Conservation (phyloP, 2,329 filamentous ascomycete species). For the Pseudogymnoascus sp. region DNA sequence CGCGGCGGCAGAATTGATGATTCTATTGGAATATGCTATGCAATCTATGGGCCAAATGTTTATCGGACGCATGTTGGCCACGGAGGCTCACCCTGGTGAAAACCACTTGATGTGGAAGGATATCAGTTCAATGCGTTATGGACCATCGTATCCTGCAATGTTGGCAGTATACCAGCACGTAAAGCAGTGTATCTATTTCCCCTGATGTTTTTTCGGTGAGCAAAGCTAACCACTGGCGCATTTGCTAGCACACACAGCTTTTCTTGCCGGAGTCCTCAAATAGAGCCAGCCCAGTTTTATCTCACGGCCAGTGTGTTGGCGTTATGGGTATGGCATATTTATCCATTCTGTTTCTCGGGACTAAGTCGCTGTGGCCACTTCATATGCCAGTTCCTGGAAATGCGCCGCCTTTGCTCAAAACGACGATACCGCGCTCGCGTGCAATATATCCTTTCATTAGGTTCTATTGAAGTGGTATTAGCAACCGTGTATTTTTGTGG, state of each 20-base stretch:
- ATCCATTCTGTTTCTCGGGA: not conserved
- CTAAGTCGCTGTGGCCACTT: constrained; percentile 4
- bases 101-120: not conserved
- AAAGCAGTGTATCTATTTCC: not conserved
- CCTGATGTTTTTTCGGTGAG: not conserved
- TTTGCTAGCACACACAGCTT: not conserved
- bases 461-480: constrained; percentile 20
- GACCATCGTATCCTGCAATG: not conserved
- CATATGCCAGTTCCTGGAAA: constrained; percentile 82
- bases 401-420: constrained; percentile 84
- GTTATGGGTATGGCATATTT: not conserved
- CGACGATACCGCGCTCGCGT: constrained; percentile 79
- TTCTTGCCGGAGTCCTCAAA: not conserved
- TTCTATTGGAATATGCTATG: not conserved
- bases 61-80: not conserved
- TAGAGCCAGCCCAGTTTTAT: not conserved
- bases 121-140: not conserved
- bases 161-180: not conserved
- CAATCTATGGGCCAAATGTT: not conserved
- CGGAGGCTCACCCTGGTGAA: not conserved
- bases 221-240: not conserved
- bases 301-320: not conserved
- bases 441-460: constrained; percentile 96
- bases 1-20: not conserved
- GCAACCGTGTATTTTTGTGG: constrained; percentile 24